A percentile compares a stretch with the other conserved stretches of the same genome.
Evolutionary conservation across 2,329 filamentous ascomycete genomes (phyloP).

Genomic region (Arachnopeziza araneosa): DNA sequence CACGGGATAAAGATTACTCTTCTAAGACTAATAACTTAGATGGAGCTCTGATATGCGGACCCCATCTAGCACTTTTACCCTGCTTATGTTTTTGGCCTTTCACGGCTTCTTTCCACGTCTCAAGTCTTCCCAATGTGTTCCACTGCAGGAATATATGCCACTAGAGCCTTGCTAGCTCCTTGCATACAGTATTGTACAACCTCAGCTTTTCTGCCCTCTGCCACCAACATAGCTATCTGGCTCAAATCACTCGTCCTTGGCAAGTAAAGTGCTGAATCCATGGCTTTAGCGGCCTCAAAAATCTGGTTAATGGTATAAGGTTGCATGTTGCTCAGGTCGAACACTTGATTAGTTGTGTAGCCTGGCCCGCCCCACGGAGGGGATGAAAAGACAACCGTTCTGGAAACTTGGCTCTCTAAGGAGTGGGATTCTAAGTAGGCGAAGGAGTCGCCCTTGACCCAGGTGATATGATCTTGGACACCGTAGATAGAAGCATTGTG

Average conservation of each 20-base stretch:
- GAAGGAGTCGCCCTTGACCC: slow-evolving; percentile 85
- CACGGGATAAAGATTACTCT: neutral
- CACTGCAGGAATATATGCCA: slow-evolving; percentile 51
- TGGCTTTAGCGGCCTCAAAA: slow-evolving; percentile 52
- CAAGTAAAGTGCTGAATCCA: slow-evolving; percentile 69
- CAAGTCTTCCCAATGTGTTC: neutral
- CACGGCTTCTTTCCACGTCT: neutral
- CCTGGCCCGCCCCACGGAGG: slow-evolving; percentile 69
- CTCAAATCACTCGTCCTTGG: slow-evolving; percentile 79
- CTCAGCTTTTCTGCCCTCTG: slow-evolving; percentile 52
- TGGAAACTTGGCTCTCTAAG: slow-evolving; percentile 18
- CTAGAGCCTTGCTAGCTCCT: slow-evolving; percentile 78
- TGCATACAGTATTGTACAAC: slow-evolving; percentile 89
- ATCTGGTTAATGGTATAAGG: slow-evolving; percentile 70
- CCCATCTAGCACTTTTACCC: neutral
- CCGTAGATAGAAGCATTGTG: slow-evolving; percentile 86
- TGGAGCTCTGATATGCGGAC: neutral
- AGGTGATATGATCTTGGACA: slow-evolving; percentile 71
- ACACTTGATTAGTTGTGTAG: slow-evolving; percentile 63
- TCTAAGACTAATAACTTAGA: neutral
- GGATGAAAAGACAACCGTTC: slow-evolving; percentile 59
- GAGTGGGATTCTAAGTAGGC: slow-evolving; percentile 23
- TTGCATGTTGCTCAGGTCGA: slow-evolving; percentile 80
- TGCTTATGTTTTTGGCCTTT: neutral
- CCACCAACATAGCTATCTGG: slow-evolving; percentile 61